Evolutionary conservation across 2,329 filamentous ascomycete species (phyloP).

Genomic region (Thermothelomyces thermophilus): DNA sequence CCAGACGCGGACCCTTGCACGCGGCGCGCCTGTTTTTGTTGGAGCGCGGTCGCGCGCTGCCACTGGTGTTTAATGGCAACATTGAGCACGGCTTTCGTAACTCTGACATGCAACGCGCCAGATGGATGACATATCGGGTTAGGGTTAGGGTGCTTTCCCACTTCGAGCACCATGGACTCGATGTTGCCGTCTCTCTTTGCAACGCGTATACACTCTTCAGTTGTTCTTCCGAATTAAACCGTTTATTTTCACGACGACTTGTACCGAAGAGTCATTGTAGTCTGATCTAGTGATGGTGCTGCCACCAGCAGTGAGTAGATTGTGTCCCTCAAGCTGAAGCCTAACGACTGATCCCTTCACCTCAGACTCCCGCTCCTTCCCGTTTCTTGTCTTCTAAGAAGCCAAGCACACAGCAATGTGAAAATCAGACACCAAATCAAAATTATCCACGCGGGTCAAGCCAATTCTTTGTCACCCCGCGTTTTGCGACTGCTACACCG

Average conservation of each 20-base stretch:
- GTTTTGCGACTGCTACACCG: constrained; percentile 20
- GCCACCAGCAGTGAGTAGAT: constrained; percentile 14
- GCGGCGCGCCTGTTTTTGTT: constrained; percentile 4
- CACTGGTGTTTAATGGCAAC: constrained; percentile 8
- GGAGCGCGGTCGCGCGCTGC: constrained; percentile 8
- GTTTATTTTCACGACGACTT: no score
- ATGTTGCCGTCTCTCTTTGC: no score
- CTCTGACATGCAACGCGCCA: background rate
- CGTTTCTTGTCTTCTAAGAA: constrained; percentile 26
- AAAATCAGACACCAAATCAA: constrained; percentile 18
- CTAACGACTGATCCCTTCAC: background rate
- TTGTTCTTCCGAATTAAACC: no score
- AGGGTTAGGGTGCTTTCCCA: background rate
- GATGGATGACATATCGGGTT: background rate
- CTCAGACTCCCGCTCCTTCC: constrained; percentile 25
- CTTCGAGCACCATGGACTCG: no score
- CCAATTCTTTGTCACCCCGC: constrained; percentile 25
- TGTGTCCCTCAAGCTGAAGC: background rate
- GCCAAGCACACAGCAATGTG: constrained; percentile 15
- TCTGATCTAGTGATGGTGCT: no score
- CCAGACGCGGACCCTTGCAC: constrained; percentile 7
- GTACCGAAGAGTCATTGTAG: no score
- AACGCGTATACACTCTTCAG: no score
- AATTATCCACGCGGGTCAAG: constrained; percentile 11
- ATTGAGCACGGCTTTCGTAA: constrained; percentile 12